Conservation (phyloP, 2,329 filamentous ascomycete genomes). For the Colletotrichum brevisporum region DNA sequence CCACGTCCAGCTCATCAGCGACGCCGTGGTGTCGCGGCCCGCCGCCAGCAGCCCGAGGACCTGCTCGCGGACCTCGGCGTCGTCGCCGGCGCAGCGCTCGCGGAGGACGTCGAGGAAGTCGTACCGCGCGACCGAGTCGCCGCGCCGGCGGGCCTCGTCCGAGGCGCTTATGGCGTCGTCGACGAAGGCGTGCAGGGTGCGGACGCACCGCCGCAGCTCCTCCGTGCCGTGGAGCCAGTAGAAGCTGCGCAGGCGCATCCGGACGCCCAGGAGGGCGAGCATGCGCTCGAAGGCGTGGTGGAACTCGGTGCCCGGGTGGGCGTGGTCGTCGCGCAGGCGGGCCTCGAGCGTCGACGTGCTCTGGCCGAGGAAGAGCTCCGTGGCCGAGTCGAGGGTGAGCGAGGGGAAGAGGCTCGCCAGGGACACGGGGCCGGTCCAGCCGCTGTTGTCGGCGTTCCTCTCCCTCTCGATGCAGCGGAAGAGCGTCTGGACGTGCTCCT, state of each 20-base stretch:
- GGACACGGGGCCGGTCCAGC: conserved; percentile 16
- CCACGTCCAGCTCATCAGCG: conserved; percentile 43
- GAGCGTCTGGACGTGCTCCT: conserved; percentile 55
- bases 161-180: conserved; percentile 40
- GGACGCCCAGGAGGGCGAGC: conserved; percentile 29
- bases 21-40: conserved; percentile 45
- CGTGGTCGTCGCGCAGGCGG: conserved; percentile 13
- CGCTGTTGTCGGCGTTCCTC: neutral
- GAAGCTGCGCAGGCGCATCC: conserved; percentile 33
- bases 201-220: conserved; percentile 11
- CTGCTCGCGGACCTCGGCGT: conserved; percentile 27
- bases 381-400: conserved; percentile 34
- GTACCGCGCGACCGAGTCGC: conserved; percentile 29
- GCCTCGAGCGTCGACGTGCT: conserved; percentile 32
- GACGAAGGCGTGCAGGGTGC: conserved; percentile 31
- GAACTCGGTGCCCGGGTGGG: conserved; percentile 29
- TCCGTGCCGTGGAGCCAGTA: conserved; percentile 28
- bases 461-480: conserved; percentile 32
- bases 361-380: conserved; percentile 32
- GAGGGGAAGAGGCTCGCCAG: conserved; percentile 22
- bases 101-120: conserved; percentile 42
- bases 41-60: conserved; percentile 40
- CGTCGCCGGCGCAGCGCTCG: conserved; percentile 26
- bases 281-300: conserved; percentile 31
- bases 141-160: conserved; percentile 3